phyloP scores from a whole-genome alignment of 2,329 filamentous ascomycete genomes.

The Orbilia oligospora region DNA sequence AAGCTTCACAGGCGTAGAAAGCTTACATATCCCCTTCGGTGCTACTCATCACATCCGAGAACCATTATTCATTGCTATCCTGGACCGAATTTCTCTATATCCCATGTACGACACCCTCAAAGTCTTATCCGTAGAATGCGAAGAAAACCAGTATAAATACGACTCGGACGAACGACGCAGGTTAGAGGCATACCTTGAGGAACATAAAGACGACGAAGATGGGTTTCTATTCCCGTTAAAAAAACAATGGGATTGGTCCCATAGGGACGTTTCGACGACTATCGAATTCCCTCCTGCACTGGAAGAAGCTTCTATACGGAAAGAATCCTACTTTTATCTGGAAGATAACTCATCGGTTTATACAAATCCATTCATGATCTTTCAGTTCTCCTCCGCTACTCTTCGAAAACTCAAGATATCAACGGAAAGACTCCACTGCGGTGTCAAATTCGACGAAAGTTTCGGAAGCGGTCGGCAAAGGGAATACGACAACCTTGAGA shows the following conservation, averaged over 20 bases:
- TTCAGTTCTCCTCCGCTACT: conserved; percentile 26
- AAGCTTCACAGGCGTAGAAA: conserved; percentile 26
- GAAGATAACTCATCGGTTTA: conserved; percentile 25
- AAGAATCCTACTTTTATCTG: conserved; percentile 15
- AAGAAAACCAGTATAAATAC: conserved; percentile 25
- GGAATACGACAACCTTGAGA: conserved; percentile 4
- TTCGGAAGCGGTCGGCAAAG: conserved; percentile 17
- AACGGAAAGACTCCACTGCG: conserved; percentile 16
- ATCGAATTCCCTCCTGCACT: conserved; percentile 23
- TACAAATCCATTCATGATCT: conserved; percentile 29
- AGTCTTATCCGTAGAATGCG: conserved; percentile 16
- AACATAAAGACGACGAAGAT: conserved; percentile 24
- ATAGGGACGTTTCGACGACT: conserved; percentile 16
- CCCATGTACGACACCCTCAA: conserved; percentile 31
- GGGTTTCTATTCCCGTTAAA: conserved; percentile 12
- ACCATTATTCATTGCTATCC: conserved; percentile 20
- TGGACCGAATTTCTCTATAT: conserved; percentile 21
- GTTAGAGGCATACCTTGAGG: conserved; percentile 13
- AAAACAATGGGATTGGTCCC: conserved; percentile 25
- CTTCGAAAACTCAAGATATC: conserved; percentile 34
- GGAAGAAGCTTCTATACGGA: conserved; percentile 16
- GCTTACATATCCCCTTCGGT: conserved; percentile 21
- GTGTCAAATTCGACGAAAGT: conserved; percentile 14
- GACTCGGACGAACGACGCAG: conserved; percentile 26
- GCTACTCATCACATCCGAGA: conserved; percentile 23